Base-by-base conservation (phyloP, 2,329 filamentous ascomycete genomes). In the Phaeosphaeriaceae sp. region DNA sequence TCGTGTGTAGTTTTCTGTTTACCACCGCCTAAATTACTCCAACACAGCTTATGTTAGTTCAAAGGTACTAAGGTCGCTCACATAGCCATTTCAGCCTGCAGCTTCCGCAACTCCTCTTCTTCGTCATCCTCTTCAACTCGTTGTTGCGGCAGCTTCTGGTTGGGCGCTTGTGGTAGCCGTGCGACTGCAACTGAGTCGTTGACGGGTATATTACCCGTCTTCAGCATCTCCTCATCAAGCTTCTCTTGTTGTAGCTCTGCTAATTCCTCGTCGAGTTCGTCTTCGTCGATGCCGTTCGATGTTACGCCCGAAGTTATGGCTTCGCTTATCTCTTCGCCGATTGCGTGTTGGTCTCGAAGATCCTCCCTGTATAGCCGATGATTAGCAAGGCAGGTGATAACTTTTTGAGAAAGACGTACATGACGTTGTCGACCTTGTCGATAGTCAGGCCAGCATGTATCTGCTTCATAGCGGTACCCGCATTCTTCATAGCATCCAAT, bases 11-110 rank as follows among this genome's bases (percentile, higher is more conserved):
- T n/a, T n/a, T n/a, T n/a, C n/a, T n/a, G n/a, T n/a, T n/a, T n/a
- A n/a, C n/a, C n/a, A n/a, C n/a, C n/a, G n/a, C n/a, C n/a, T n/a
- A n/a, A n/a, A n/a, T n/a, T 16, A 15, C 11, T 13, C 16, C 23
- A 26, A 6, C 5, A 26, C 23, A n/a, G n/a, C n/a, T n/a, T n/a
- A n/a, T n/a, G n/a, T n/a, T n/a, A n/a, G n/a, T n/a, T n/a, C n/a
- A n/a, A n/a, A n/a, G n/a, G n/a, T n/a, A n/a, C n/a, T n/a, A n/a
- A n/a, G n/a, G n/a, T n/a, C n/a, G n/a, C n/a, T 26, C 23, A 96
- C 88, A 97, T 96, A 59, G 92, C 92, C 93, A 97, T 97, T 76
- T 97, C 93, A 29, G 91, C 92, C 73, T 96, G 92, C 63, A 99
- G 76, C 77, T 94, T 97, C 75, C 88, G 85, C 69, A 97, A 80